phyloP scores from a whole-genome alignment of 2,329 filamentous ascomycete species.

The Raffaelea arxii region DNA sequence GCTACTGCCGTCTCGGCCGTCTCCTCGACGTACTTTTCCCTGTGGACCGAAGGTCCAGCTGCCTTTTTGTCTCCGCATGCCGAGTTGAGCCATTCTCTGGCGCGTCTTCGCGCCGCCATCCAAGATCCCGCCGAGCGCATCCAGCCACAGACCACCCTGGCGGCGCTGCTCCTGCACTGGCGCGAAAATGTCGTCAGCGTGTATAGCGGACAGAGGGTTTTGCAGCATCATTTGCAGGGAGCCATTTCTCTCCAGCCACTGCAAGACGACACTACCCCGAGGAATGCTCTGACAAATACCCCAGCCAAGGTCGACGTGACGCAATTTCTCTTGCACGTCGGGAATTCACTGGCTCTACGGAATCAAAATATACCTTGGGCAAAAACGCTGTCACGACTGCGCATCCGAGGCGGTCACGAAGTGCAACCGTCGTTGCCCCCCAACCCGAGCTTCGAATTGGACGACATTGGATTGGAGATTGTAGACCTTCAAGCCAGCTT shows the following conservation, averaged over 20 bases:
- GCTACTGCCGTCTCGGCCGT: not conserved
- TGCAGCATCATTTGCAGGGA: slow-evolving; percentile 1
- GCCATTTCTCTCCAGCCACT: not conserved
- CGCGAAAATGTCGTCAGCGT: slow-evolving; percentile 1
- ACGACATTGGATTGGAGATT: slow-evolving; percentile 2
- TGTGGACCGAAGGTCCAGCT: slow-evolving; percentile 1
- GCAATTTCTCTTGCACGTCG: not conserved
- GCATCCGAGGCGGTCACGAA: too few species aligned
- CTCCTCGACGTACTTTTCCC: not conserved
- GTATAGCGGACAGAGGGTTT: not conserved
- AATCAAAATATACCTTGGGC: not conserved
- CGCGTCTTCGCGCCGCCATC: not conserved
- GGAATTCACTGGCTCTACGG: not conserved
- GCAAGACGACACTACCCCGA: not conserved
- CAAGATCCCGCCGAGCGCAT: slow-evolving; percentile 1
- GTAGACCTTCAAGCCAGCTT: not conserved
- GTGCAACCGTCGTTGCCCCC: not conserved
- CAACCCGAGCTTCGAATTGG: slow-evolving; percentile 1
- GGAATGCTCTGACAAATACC: not conserved
- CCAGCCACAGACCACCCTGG: slow-evolving; percentile 1
- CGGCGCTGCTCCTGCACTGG: slow-evolving; percentile 2
- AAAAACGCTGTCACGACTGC: not conserved
- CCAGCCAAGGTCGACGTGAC: not conserved
- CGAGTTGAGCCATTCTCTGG: not conserved
- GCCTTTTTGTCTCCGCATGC: not conserved